Evolutionary conservation across 2,329 filamentous ascomycete species (phyloP).

Genomic region (Aspergillus thermomutatus): DNA sequence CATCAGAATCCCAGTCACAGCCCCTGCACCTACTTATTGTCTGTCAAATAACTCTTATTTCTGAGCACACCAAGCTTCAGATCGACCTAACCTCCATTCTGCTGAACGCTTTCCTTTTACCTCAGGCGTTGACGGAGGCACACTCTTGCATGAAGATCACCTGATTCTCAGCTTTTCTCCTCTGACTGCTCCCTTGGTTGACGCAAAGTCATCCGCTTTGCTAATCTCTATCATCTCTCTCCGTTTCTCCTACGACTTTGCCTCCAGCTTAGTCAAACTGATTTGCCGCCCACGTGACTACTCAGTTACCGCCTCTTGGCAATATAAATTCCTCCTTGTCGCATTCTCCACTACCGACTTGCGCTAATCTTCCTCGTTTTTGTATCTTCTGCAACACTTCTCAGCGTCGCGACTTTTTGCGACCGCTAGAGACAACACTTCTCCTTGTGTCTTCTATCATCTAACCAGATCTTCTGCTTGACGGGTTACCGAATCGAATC

Average conservation of each 20-base stretch:
- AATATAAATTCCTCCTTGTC: slow-evolving; percentile 41
- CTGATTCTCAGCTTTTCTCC: slow-evolving; percentile 9
- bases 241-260: slow-evolving; percentile 11
- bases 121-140: slow-evolving; percentile 14
- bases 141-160: slow-evolving; percentile 13
- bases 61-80: background rate
- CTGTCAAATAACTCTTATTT: background rate
- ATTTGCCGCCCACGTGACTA: slow-evolving; percentile 37
- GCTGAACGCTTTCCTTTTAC: slow-evolving; percentile 1
- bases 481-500: slow-evolving; percentile 24
- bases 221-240: slow-evolving; percentile 7
- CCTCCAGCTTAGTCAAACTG: slow-evolving; percentile 22
- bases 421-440: slow-evolving; percentile 16
- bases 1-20: slow-evolving; percentile 16
- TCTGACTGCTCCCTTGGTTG: slow-evolving; percentile 3
- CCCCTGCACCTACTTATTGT: slow-evolving; percentile 14
- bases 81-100: background rate
- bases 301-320: slow-evolving; percentile 37
- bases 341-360: slow-evolving; percentile 37
- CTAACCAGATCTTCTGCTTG: slow-evolving; percentile 24
- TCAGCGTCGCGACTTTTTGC: slow-evolving; percentile 17
- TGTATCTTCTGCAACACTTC: slow-evolving; percentile 21
- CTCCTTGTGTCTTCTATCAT: slow-evolving; percentile 22
- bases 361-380: slow-evolving; percentile 23
- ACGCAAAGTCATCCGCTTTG: background rate